Conservation (phyloP, 2,329 filamentous ascomycete species). For the Ceratocystis destructans region DNA sequence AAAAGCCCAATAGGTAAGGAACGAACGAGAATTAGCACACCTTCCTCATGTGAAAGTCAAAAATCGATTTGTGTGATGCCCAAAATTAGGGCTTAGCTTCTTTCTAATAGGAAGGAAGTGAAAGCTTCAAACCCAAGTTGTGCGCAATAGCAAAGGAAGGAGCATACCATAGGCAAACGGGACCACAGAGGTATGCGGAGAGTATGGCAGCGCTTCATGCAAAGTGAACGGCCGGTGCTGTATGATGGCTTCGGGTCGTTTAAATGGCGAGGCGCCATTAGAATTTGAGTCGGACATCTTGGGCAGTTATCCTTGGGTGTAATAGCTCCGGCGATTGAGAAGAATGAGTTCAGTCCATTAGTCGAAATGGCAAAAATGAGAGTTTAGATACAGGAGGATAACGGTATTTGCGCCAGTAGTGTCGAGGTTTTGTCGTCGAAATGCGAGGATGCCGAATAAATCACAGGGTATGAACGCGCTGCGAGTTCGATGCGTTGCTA, state of each 20-base stretch:
- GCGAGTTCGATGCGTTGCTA: conserved; percentile 5
- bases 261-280: conserved; percentile 16
- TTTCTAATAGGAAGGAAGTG: not conserved
- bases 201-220: conserved; percentile 66
- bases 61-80: not conserved
- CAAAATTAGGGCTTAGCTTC: not conserved
- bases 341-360: not conserved
- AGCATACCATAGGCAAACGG: conserved; percentile 58
- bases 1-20: conserved; percentile 2
- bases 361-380: not conserved
- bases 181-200: conserved; percentile 65
- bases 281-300: conserved; percentile 11
- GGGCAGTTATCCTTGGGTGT: not conserved
- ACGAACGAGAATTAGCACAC: not conserved
- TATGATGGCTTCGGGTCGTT: conserved; percentile 13
- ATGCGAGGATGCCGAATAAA: not conserved
- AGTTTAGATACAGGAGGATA: not conserved
- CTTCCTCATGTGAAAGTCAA: conserved; percentile 16
- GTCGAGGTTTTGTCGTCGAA: conserved; percentile 1
- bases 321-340: not conserved
- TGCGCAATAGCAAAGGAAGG: conserved; percentile 4
- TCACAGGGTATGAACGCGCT: not conserved
- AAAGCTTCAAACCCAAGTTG: not conserved
- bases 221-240: conserved; percentile 43
- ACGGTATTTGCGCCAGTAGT: not conserved